A percentile compares a stretch with the other conserved stretches of the same genome.
Evolutionary conservation across 805 yeast species (phyloP).

Genomic region (Lipomyces yamadae): DNA sequence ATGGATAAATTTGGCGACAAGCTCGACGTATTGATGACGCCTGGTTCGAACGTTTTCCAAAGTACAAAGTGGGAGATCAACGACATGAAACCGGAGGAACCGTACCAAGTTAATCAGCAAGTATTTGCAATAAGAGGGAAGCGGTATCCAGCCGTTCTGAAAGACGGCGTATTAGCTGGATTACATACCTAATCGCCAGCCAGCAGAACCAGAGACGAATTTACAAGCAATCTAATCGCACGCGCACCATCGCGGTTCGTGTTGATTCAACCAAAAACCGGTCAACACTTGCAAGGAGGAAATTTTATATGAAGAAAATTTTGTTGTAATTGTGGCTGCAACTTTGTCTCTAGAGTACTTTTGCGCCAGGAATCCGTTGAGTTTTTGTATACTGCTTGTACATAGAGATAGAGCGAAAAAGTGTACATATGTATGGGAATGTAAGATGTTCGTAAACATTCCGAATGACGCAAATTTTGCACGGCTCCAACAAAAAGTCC

Average conservation of each 20-base stretch:
- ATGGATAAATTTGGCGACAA: slow-evolving; percentile 69
- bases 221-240: background rate
- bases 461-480: no score
- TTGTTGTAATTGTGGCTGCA: background rate
- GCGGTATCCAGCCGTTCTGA: slow-evolving; percentile 81
- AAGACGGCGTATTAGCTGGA: slow-evolving; percentile 16
- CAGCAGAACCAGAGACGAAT: background rate
- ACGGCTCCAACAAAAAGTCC: no score
- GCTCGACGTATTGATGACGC: slow-evolving; percentile 79
- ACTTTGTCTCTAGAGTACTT: background rate
- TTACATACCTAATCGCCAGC: background rate
- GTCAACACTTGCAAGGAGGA: background rate
- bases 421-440: background rate
- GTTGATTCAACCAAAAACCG: background rate
- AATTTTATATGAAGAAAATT: background rate
- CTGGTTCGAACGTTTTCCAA: slow-evolving; percentile 71
- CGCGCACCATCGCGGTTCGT: background rate
- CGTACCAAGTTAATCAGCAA: slow-evolving; percentile 87
- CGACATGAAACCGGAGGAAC: slow-evolving; percentile 89
- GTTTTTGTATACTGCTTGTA: background rate
- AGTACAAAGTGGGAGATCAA: slow-evolving; percentile 94
- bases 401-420: background rate
- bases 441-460: background rate
- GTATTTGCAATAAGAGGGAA: slow-evolving; percentile 94
- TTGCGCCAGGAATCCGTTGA: background rate